Percentiles rank a stretch among this genome's conserved stretches.
Conservation (phyloP, 768 basidiomycete genomes). For the Mycena belliarum region DNA sequence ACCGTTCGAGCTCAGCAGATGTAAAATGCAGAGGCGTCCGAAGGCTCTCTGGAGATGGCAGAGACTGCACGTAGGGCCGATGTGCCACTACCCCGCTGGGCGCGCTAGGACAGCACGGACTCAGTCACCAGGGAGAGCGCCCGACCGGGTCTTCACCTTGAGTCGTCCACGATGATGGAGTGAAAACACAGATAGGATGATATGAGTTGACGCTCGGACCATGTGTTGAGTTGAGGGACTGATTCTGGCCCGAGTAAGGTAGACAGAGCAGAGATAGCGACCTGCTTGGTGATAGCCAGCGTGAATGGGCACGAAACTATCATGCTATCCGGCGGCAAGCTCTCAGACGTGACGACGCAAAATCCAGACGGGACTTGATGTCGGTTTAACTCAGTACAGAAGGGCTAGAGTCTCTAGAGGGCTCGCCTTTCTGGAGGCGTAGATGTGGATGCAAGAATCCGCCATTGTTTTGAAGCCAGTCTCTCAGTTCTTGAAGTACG, state of each 20-base stretch:
- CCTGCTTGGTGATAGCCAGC: conserved; percentile 60
- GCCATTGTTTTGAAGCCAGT: conserved; percentile 52
- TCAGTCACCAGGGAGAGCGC: not conserved
- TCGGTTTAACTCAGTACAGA: conserved; percentile 10
- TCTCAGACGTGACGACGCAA: conserved; percentile 48
- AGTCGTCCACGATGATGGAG: conserved; percentile 44
- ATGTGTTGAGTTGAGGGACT: conserved; percentile 31
- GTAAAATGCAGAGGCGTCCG: conserved; percentile 78
- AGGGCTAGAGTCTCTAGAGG: not conserved
- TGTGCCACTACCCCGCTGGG: conserved; percentile 39
- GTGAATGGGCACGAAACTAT: conserved; percentile 70
- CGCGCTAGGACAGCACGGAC: conserved; percentile 1
- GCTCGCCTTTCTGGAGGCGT: conserved; percentile 48
- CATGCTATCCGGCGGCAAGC: conserved; percentile 49
- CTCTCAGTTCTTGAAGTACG: conserved; percentile 23
- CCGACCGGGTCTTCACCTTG: conserved; percentile 32
- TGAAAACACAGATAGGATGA: conserved; percentile 69
- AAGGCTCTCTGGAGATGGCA: conserved; percentile 60
- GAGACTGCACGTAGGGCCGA: conserved; percentile 62
- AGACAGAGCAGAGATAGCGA: conserved; percentile 46
- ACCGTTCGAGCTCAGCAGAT: conserved; percentile 55
- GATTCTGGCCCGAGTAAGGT: conserved; percentile 34
- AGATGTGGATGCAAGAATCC: conserved; percentile 53
- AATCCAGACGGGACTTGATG: conserved; percentile 46
- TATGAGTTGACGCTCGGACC: conserved; percentile 69